A percentile compares a stretch with the other conserved stretches of the same genome.
phyloP scores from a whole-genome alignment of 2,329 filamentous ascomycete species.

The Neurospora sp. region DNA sequence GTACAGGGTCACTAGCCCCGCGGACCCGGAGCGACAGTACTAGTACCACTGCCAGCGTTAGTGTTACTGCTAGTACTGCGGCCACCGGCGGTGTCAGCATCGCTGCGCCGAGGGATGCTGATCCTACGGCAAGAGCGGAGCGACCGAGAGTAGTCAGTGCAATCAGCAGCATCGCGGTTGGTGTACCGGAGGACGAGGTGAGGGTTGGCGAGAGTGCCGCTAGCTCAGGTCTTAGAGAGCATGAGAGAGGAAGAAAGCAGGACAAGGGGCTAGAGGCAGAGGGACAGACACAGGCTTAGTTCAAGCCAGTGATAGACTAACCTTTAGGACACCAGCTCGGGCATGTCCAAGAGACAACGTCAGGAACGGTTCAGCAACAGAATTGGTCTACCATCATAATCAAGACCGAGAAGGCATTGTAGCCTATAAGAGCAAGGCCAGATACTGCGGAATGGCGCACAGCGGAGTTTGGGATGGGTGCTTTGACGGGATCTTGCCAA shows the following conservation, averaged over 20 bases:
- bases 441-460: not conserved
- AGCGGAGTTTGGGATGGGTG: not conserved
- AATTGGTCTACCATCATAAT: not conserved
- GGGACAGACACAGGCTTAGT: not conserved
- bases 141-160: slow-evolving; percentile 37
- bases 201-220: slow-evolving; percentile 53
- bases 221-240: slow-evolving; percentile 28
- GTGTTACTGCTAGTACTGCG: slow-evolving; percentile 21
- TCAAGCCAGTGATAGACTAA: not conserved
- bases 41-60: slow-evolving; percentile 42
- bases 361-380: not conserved
- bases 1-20: slow-evolving; percentile 9
- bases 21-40: slow-evolving; percentile 39
- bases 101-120: slow-evolving; percentile 33
- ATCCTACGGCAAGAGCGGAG: slow-evolving; percentile 19
- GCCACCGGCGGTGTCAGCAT: slow-evolving; percentile 31
- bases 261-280: not conserved
- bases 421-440: not conserved
- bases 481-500: not conserved
- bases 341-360: not conserved
- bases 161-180: slow-evolving; percentile 39
- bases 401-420: not conserved
- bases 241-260: not conserved
- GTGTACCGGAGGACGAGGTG: slow-evolving; percentile 50
- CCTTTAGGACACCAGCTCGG: not conserved